phyloP scores from a whole-genome alignment of 768 basidiomycete genomes.

The Kwoniella europaea region DNA sequence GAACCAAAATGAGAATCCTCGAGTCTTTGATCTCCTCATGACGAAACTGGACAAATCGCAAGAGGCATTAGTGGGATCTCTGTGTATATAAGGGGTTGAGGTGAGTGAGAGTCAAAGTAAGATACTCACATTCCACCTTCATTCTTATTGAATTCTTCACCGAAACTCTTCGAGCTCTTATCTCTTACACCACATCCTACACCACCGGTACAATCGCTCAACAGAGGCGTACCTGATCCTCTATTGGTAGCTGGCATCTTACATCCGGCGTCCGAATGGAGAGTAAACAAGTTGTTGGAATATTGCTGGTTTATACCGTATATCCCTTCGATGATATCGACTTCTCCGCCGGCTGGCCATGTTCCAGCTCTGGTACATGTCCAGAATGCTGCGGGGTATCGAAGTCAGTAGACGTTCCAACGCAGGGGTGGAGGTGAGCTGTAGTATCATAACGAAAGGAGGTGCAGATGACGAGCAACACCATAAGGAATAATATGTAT shows the following conservation, averaged over 20 bases:
- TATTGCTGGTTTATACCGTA: conserved; percentile 48
- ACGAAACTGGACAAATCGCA: conserved; percentile 9
- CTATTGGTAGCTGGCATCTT: conserved; percentile 15
- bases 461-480: too few species aligned
- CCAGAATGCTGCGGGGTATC: conserved; percentile 12
- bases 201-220: conserved; percentile 18
- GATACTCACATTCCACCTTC: conserved; percentile 19
- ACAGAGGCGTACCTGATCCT: background rate
- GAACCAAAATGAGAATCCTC: conserved; percentile 24
- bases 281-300: conserved; percentile 60
- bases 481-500: too few species aligned
- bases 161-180: conserved; percentile 11
- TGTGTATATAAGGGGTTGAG: too few species aligned
- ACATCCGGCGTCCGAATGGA: conserved; percentile 58
- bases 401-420: too few species aligned
- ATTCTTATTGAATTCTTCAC: conserved; percentile 16
- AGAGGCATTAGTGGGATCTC: too few species aligned
- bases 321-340: conserved; percentile 61
- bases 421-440: too few species aligned
- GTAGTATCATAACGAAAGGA: too few species aligned
- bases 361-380: conserved; percentile 18
- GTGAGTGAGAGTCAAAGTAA: background rate
- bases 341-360: conserved; percentile 53
- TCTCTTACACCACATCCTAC: conserved; percentile 21
- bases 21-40: conserved; percentile 18